Conservation (phyloP, 768 basidiomycete genomes). For the Auricularia sp. region DNA sequence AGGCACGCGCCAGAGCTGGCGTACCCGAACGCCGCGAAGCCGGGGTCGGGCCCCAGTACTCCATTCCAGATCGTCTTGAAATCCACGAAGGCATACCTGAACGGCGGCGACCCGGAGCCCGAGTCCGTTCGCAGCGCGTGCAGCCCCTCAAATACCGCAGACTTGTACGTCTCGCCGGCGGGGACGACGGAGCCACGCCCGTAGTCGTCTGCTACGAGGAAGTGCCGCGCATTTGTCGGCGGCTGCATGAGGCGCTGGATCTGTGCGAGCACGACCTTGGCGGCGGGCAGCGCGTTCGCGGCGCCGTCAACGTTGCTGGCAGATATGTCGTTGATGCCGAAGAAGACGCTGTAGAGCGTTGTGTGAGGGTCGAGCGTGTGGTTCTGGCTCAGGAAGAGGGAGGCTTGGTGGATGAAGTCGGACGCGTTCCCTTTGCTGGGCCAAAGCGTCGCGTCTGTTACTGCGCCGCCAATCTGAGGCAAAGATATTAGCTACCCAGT, state of each 20-base stretch:
- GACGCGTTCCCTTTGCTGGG: constrained; percentile 38
- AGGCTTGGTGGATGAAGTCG: constrained; percentile 41
- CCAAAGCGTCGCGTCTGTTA: constrained; percentile 40
- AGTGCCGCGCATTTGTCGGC: constrained; percentile 41
- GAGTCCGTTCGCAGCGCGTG: constrained; percentile 19
- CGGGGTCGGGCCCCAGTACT: constrained; percentile 32
- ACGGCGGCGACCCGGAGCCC: constrained; percentile 11
- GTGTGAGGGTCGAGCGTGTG: constrained; percentile 35
- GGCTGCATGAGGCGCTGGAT: constrained; percentile 37
- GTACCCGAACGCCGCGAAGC: constrained; percentile 41
- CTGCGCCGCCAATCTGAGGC: constrained; percentile 27
- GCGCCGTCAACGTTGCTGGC: background rate
- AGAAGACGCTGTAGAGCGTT: constrained; percentile 43
- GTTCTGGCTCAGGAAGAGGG: constrained; percentile 34
- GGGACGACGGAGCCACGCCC: constrained; percentile 34
- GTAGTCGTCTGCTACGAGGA: constrained; percentile 40
- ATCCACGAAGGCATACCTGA: constrained; percentile 38
- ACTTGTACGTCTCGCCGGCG: constrained; percentile 38
- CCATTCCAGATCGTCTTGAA: constrained; percentile 43
- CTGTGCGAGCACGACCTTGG: constrained; percentile 29
- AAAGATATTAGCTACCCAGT: background rate
- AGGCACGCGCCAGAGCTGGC: constrained; percentile 29
- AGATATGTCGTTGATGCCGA: constrained; percentile 41
- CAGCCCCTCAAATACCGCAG: constrained; percentile 36
- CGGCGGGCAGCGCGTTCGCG: constrained; percentile 9